These are phyloP conservation scores for Pestalotiopsis sp. DNA, from an alignment of 2,329 filamentous ascomycete species.

Conservation along the genomic window DNA sequence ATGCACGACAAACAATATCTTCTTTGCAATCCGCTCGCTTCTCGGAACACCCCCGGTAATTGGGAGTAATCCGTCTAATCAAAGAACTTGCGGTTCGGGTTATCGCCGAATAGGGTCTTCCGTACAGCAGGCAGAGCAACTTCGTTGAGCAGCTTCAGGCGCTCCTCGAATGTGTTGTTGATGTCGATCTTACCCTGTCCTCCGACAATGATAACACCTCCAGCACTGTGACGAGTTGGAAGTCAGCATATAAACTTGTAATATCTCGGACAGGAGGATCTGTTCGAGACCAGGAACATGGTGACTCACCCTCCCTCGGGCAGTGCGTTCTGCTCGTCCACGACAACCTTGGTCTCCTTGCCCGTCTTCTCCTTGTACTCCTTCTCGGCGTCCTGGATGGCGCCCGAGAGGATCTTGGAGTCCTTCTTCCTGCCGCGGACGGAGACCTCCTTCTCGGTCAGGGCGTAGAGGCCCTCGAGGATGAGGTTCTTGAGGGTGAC, in stretches of 20 bases:
- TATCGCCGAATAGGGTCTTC: conserved; percentile 88
- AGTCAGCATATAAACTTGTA: conserved; percentile 3
- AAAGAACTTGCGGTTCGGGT: conserved; percentile 93
- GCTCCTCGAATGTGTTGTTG: conserved; percentile 96
- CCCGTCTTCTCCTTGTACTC: conserved; percentile 83
- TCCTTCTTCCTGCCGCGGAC: conserved; percentile 82
- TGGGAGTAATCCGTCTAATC: conserved; percentile 59
- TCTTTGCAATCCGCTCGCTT: neutral
- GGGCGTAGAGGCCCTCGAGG: conserved; percentile 86
- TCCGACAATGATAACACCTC: conserved; percentile 80
- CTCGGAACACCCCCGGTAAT: no score
- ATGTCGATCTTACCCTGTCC: conserved; percentile 93
- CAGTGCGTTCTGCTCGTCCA: conserved; percentile 80
- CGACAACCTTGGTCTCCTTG: conserved; percentile 68
- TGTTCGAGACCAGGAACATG: neutral
- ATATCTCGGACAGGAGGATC: neutral
- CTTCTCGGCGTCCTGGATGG: conserved; percentile 73
- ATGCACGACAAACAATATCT: conserved; percentile 5
- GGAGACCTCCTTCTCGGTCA: conserved; percentile 78
- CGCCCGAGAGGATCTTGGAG: conserved; percentile 74
- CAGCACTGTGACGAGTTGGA: conserved; percentile 60
- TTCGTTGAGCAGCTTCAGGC: conserved; percentile 81
- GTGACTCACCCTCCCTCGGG: conserved; percentile 79
- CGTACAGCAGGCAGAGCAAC: conserved; percentile 84
- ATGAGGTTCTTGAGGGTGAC: conserved; percentile 77